A percentile compares a stretch with the other conserved stretches of the same genome.
Evolutionary conservation across 2,329 filamentous ascomycete genomes (phyloP).

Genomic region (Cladosporium sp.): DNA sequence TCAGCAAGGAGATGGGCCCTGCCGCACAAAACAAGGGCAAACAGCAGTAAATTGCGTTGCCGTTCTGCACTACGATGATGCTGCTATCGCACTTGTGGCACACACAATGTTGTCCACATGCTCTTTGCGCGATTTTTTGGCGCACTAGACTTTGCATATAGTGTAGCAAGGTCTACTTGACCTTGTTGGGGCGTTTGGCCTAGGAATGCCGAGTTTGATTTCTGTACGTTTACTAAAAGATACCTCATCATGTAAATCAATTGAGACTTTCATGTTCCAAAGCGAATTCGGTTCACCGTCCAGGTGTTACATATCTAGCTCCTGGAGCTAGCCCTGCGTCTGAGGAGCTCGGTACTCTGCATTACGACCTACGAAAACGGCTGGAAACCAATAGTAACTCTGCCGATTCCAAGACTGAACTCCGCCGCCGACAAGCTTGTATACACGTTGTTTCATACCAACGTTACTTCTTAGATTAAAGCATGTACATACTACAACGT

Average conservation of each 20-base stretch:
- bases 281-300: too few relatives aligned
- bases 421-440: too few relatives aligned
- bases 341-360: background rate
- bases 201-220: background rate
- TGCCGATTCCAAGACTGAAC: too few relatives aligned
- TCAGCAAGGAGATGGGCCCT: constrained; percentile 95
- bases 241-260: constrained; percentile 10
- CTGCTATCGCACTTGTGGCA: background rate
- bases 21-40: constrained; percentile 72
- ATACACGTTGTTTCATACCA: too few relatives aligned
- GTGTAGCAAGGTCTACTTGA: background rate
- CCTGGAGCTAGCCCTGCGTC: background rate
- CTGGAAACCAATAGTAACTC: too few relatives aligned
- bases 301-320: too few relatives aligned
- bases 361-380: too few relatives aligned
- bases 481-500: background rate
- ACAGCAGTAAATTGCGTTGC: constrained; percentile 52
- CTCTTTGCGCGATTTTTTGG: background rate
- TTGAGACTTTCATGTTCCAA: background rate
- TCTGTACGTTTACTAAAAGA: constrained; percentile 13
- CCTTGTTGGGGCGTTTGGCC: background rate
- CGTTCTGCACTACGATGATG: background rate
- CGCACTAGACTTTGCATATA: background rate
- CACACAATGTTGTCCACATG: background rate
- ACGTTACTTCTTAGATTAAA: too few relatives aligned